These are phyloP conservation scores for Ceratobasidium sp. DNA, from an alignment of 1,284 basidiomycete genomes.

Conservation along the genomic window DNA sequence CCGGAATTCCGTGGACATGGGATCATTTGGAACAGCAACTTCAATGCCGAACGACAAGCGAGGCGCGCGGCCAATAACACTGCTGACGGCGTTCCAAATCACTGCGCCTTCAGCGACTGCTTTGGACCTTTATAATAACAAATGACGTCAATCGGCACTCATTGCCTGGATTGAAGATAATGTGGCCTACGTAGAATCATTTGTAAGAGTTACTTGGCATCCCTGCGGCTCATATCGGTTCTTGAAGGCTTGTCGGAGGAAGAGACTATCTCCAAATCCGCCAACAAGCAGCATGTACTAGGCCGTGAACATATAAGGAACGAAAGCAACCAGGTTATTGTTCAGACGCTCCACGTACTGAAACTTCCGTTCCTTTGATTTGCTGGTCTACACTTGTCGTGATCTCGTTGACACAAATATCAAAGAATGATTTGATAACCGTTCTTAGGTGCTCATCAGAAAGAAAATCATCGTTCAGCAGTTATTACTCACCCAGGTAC, in stretches of 20 bases:
- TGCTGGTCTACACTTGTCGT: constrained; percentile 16
- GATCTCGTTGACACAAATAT: constrained; percentile 19
- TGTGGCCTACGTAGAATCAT: constrained; percentile 41
- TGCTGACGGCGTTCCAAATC: constrained; percentile 41
- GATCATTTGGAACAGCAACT: not conserved
- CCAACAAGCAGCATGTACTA: constrained; percentile 46
- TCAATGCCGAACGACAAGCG: constrained; percentile 33
- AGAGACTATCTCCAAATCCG: constrained; percentile 45
- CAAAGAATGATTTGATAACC: constrained; percentile 37
- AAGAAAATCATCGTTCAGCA: not conserved
- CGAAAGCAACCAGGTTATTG: not conserved
- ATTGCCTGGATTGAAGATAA: not conserved
- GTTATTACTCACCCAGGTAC: not conserved
- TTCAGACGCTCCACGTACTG: not conserved
- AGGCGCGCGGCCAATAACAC: constrained; percentile 39
- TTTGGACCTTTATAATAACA: constrained; percentile 32
- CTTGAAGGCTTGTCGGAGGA: constrained; percentile 37
- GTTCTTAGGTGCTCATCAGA: not conserved
- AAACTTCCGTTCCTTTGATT: not conserved
- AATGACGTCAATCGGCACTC: not conserved
- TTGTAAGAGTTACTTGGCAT: constrained; percentile 32
- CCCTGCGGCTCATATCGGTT: constrained; percentile 16
- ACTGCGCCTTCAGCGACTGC: constrained; percentile 46
- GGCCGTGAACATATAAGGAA: not conserved
- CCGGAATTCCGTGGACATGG: not conserved